Evolutionary conservation across 148 eudicot genomes (phyloP).

Genomic region (Diospyros lotus): DNA sequence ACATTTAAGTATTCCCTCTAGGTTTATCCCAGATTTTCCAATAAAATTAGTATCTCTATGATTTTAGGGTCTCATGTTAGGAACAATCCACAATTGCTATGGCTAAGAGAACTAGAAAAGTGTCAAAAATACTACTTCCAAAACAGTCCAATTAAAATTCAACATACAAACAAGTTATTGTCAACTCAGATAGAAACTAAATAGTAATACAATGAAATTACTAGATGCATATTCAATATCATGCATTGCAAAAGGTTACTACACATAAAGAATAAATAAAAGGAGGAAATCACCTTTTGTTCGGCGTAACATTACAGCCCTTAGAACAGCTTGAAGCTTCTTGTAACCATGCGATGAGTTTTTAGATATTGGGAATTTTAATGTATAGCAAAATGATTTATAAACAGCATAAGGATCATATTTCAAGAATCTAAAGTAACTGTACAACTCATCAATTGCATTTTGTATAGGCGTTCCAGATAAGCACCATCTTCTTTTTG

Average conservation of each 20-base stretch:
- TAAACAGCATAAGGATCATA: conserved; percentile 74
- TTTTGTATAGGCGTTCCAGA: conserved; percentile 99
- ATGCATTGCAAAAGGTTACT: too few species aligned
- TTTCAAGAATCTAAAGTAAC: conserved; percentile 88
- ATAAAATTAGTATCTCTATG: background rate
- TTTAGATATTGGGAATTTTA: conserved; percentile 74
- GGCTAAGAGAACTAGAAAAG: background rate
- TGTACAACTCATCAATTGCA: conserved; percentile 85
- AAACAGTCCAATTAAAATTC: background rate
- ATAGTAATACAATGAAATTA: too few species aligned
- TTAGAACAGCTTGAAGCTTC: conserved; percentile 90
- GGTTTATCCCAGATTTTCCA: background rate
- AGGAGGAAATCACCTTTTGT: conserved; percentile 70
- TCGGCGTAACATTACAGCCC: conserved; percentile 84
- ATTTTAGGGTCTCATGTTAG: background rate
- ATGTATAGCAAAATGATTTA: conserved; percentile 50
- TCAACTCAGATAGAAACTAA: background rate
- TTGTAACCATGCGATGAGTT: conserved; percentile 74
- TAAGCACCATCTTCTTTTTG: conserved; percentile 94
- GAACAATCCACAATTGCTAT: background rate
- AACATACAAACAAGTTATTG: background rate
- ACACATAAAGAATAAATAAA: background rate
- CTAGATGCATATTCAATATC: too few species aligned
- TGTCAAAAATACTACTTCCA: conserved; percentile 1
- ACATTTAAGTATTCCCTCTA: too few species aligned